These are phyloP conservation scores for Chrysanthemum seticuspe DNA, from an alignment of 129 eudicot species.

Conservation along the genomic window DNA sequence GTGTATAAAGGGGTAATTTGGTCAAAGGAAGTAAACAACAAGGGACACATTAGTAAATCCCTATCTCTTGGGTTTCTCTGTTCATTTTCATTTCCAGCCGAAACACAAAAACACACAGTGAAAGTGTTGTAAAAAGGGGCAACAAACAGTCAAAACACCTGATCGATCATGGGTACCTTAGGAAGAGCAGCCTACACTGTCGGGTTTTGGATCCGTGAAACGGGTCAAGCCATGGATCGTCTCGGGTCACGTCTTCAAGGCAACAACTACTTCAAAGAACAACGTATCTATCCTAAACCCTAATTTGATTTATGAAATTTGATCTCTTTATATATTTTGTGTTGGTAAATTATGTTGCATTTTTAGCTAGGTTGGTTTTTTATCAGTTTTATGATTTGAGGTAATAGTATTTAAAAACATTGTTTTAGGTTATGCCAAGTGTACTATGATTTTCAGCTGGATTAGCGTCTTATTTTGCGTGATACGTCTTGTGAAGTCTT, in stretches of 20 bases:
- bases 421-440: no score
- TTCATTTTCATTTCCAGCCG: conserved; percentile 21
- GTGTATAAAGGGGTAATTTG: no score
- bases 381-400: background rate
- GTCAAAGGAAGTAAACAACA: background rate
- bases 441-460: conserved; percentile 7
- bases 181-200: conserved; percentile 73
- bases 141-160: conserved; percentile 5
- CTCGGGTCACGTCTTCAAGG: conserved; percentile 74
- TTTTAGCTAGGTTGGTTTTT: no score
- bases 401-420: background rate
- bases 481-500: background rate
- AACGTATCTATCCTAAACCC: conserved; percentile 36
- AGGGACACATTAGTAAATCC: conserved; percentile 2
- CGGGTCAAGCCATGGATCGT: conserved; percentile 92
- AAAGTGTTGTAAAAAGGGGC: background rate
- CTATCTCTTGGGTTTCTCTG: background rate
- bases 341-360: background rate
- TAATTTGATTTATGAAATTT: conserved; percentile 10
- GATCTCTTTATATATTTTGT: background rate
- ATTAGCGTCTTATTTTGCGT: conserved; percentile 5
- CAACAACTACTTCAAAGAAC: conserved; percentile 56
- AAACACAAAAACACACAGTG: conserved; percentile 1
- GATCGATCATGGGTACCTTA: conserved; percentile 63
- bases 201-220: conserved; percentile 66